Percentiles rank a stretch among this genome's conserved stretches.
Evolutionary conservation across 441 rosid genomes (phyloP).

Genomic region (Corymbia citriodora): DNA sequence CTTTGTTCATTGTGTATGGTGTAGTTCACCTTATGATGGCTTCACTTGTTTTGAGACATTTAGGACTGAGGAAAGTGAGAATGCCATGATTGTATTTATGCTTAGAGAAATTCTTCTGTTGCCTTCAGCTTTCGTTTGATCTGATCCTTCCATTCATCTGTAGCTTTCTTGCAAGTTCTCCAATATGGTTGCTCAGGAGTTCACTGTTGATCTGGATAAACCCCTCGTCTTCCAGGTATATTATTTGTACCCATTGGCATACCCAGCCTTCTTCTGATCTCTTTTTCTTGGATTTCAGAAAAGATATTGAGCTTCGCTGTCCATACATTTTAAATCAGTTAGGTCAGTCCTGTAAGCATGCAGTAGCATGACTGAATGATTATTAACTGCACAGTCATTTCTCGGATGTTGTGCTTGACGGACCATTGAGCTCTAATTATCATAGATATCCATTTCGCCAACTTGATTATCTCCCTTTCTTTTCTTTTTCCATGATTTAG

Average conservation of each 20-base stretch:
- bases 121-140: not conserved
- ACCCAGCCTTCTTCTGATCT: not conserved
- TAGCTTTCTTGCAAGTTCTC: constrained; percentile 1
- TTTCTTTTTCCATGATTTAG: not conserved
- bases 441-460: not conserved
- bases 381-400: not conserved
- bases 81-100: not conserved
- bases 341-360: not conserved
- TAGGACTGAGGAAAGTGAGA: not conserved
- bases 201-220: constrained; percentile 79
- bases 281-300: not conserved
- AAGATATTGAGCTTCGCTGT: not conserved
- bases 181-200: constrained; percentile 78
- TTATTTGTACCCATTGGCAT: not conserved
- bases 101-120: not conserved
- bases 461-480: not conserved
- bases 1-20: not conserved
- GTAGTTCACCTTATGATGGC: not conserved
- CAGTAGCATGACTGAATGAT: not conserved
- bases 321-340: not conserved
- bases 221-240: constrained; percentile 93
- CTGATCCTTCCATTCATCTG: not conserved
- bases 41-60: not conserved
- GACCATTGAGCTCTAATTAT: not conserved
- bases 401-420: not conserved